A percentile compares a stretch with the other conserved stretches of the same genome.
Evolutionary conservation across 108 stramenopile genomes (phyloP).

Genomic region (Cyclotella baltica): DNA sequence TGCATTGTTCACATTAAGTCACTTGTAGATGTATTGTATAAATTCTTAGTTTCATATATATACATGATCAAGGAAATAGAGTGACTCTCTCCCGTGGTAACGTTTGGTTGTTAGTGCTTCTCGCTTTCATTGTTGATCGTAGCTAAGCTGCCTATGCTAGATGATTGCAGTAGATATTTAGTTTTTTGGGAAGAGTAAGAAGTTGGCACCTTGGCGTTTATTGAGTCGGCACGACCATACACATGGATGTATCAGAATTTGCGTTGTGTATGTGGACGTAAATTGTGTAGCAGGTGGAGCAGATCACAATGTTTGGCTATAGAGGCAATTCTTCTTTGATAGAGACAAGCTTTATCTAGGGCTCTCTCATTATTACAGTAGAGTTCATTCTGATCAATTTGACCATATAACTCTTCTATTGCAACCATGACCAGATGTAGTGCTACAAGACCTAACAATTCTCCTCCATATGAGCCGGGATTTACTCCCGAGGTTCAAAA

Average conservation of each 20-base stretch:
- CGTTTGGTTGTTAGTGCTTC: background rate
- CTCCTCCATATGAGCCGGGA: background rate
- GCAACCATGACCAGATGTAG: background rate
- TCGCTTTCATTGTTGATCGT: background rate
- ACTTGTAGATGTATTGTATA: no score
- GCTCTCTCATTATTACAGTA: background rate
- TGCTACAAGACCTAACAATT: background rate
- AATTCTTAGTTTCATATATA: no score
- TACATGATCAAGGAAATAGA: background rate
- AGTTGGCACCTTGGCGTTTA: background rate
- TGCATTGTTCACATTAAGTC: no score
- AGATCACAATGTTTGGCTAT: background rate
- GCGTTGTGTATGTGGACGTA: background rate
- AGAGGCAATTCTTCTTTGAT: background rate
- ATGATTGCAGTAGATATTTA: background rate
- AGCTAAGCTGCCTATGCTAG: background rate
- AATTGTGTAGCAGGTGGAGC: background rate
- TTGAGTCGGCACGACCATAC: background rate
- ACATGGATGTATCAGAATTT: background rate
- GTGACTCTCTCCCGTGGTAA: background rate
- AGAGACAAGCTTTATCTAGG: background rate
- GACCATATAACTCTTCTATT: background rate
- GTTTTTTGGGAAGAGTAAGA: background rate
- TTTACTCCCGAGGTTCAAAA: background rate
- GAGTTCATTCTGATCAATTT: background rate